Percentiles rank a stretch among this genome's conserved stretches.
Evolutionary conservation across 805 yeast species (phyloP).

Genomic region (Metschnikowia santaceciliae): DNA sequence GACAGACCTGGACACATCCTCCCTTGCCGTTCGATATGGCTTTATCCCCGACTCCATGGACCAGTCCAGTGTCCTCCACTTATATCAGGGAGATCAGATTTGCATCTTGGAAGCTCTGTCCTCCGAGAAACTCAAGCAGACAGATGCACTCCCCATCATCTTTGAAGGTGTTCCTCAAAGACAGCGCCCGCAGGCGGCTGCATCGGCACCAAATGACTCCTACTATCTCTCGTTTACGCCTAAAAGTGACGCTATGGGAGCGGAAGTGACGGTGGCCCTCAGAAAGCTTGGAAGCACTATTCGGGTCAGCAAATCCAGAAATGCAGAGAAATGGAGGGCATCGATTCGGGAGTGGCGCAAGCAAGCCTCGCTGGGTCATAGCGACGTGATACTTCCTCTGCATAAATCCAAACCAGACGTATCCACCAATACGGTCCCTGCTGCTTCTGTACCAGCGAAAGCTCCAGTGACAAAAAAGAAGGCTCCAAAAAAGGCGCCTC

Average conservation of each 20-base stretch:
- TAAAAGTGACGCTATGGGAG: constrained; percentile 6
- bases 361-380: neutral
- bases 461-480: neutral
- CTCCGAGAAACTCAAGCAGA: constrained; percentile 17
- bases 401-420: neutral
- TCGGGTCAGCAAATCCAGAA: constrained; percentile 36
- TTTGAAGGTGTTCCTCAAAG: constrained; percentile 39
- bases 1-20: constrained; percentile 1
- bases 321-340: constrained; percentile 26
- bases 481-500: neutral
- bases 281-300: constrained; percentile 29
- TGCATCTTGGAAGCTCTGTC: constrained; percentile 31
- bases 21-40: constrained; percentile 33
- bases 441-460: neutral
- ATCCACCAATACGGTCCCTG: neutral
- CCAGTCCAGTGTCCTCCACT: constrained; percentile 27
- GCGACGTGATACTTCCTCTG: neutral
- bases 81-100: constrained; percentile 33
- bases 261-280: constrained; percentile 12
- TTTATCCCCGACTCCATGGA: constrained; percentile 41
- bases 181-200: constrained; percentile 14
- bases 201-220: constrained; percentile 22
- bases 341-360: constrained; percentile 15
- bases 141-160: constrained; percentile 21
- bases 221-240: constrained; percentile 28